These are phyloP conservation scores for Nematocida parisii DNA, from an alignment of 371 early-diverging fungal genomes.

Conservation along the genomic window DNA sequence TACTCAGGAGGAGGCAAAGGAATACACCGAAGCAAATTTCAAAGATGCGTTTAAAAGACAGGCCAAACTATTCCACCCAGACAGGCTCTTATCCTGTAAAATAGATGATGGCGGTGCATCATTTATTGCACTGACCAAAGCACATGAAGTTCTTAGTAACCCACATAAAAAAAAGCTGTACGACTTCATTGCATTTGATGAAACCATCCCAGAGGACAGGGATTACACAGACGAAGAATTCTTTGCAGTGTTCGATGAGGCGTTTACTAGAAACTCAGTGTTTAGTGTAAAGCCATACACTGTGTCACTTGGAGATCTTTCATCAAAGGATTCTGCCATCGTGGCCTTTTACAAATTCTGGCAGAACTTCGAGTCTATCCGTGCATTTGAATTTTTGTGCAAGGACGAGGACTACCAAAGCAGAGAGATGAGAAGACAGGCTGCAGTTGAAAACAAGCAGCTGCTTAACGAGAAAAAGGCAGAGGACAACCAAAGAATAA, in stretches of 20 bases:
- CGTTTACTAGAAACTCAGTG: conserved; percentile 78
- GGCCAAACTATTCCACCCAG: conserved; percentile 66
- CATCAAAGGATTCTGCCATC: conserved; percentile 76
- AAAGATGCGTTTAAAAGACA: conserved; percentile 55
- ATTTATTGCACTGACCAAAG: conserved; percentile 69
- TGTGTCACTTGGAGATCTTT: conserved; percentile 76
- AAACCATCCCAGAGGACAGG: conserved; percentile 70
- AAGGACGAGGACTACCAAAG: conserved; percentile 76
- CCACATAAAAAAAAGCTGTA: conserved; percentile 83
- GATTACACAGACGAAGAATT: conserved; percentile 80
- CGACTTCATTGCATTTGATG: conserved; percentile 85
- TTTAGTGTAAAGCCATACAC: conserved; percentile 82
- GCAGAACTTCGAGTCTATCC: conserved; percentile 88
- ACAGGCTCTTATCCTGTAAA: conserved; percentile 24
- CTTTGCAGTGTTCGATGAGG: conserved; percentile 78
- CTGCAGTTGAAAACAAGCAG: conserved; percentile 59
- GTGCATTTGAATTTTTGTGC: conserved; percentile 90
- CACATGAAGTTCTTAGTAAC: conserved; percentile 85
- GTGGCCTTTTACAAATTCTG: conserved; percentile 91
- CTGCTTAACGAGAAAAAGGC: conserved; percentile 56
- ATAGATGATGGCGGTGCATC: conserved; percentile 57
- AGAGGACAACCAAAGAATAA: conserved; percentile 61
- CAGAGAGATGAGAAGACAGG: conserved; percentile 56
- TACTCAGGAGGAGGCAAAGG: conserved; percentile 41
- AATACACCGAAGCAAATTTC: conserved; percentile 54